Percentiles rank a stretch among this genome's conserved stretches.
phyloP scores from a whole-genome alignment of 345 rosid genomes.

The Cardamine chenopodiifolia region DNA sequence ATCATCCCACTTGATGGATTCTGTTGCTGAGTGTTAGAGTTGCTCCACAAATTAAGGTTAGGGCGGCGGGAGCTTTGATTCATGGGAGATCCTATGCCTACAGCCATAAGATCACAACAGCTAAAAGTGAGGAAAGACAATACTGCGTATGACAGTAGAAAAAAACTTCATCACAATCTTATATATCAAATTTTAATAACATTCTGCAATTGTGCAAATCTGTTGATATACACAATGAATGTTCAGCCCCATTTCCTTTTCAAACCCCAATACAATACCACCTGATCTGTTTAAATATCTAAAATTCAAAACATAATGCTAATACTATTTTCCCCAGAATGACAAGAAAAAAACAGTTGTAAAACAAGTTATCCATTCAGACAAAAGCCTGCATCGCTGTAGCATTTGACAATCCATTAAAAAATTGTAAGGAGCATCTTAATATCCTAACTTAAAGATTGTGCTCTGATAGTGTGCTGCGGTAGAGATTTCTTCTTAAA shows the following conservation, averaged over 20 bases:
- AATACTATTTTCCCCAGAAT: constrained; percentile 2
- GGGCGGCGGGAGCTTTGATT: constrained; percentile 70
- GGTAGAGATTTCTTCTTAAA: constrained; percentile 10
- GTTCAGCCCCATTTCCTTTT: constrained; percentile 7
- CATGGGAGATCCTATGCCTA: constrained; percentile 54
- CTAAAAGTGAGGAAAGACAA: constrained; percentile 6
- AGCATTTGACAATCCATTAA: constrained; percentile 26
- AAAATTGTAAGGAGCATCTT: constrained; percentile 2
- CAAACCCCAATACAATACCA: constrained; percentile 18
- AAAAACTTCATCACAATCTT: constrained; percentile 10
- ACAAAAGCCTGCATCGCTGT: constrained; percentile 2
- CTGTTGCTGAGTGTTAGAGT: constrained; percentile 62
- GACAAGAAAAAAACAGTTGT: constrained; percentile 5
- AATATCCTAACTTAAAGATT: constrained; percentile 11
- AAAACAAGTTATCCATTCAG: not conserved
- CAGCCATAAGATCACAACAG: constrained; percentile 30
- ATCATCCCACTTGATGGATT: constrained; percentile 63
- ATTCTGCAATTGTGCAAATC: constrained; percentile 7
- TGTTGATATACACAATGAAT: not conserved
- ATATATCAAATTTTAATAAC: not conserved
- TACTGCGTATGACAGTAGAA: not conserved
- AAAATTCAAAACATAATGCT: not conserved
- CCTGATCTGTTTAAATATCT: constrained; percentile 3
- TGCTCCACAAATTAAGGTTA: constrained; percentile 66
- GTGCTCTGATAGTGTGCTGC: constrained; percentile 11